Conservation (phyloP, 2,329 filamentous ascomycete species). For the Arthroderma uncinatum region DNA sequence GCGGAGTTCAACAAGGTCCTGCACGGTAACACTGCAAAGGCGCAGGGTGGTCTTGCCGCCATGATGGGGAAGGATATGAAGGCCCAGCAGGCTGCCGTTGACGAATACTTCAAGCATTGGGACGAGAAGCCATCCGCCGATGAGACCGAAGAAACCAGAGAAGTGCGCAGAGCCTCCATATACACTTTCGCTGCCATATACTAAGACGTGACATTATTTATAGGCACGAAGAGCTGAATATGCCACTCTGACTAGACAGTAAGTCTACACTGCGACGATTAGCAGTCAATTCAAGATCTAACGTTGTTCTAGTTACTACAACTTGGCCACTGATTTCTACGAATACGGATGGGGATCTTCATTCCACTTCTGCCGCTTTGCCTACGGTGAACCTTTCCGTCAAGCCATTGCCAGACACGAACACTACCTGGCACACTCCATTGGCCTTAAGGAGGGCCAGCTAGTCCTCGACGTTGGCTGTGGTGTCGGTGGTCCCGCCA, state of each 20-base stretch:
- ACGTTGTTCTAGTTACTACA: slow-evolving; percentile 62
- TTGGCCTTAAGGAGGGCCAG: slow-evolving; percentile 75
- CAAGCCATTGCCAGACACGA: slow-evolving; percentile 93
- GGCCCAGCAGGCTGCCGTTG: slow-evolving; percentile 69
- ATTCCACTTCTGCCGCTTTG: slow-evolving; percentile 97
- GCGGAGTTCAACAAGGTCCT: slow-evolving; percentile 81
- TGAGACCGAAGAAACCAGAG: slow-evolving; percentile 73
- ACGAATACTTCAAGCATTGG: slow-evolving; percentile 96
- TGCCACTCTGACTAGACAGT: slow-evolving; percentile 86
- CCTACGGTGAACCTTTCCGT: slow-evolving; percentile 71
- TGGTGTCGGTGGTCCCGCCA: slow-evolving; percentile 87
- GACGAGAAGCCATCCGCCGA: slow-evolving; percentile 67
- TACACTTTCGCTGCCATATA: not conserved
- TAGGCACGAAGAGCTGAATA: slow-evolving; percentile 77
- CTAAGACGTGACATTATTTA: slow-evolving; percentile 2
- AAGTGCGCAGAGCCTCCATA: slow-evolving; percentile 42
- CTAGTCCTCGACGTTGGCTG: slow-evolving; percentile 92
- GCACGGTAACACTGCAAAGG: slow-evolving; percentile 63
- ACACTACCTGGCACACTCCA: slow-evolving; percentile 88
- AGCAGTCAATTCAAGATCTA: not conserved
- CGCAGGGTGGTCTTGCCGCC: slow-evolving; percentile 62
- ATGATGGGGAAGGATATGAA: slow-evolving; percentile 73
- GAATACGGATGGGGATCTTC: slow-evolving; percentile 94
- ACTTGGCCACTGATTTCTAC: slow-evolving; percentile 89
- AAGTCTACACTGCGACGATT: slow-evolving; percentile 30